Base-by-base conservation (phyloP, 305 asterid genomes). In the Fraxinus paxiana region DNA sequence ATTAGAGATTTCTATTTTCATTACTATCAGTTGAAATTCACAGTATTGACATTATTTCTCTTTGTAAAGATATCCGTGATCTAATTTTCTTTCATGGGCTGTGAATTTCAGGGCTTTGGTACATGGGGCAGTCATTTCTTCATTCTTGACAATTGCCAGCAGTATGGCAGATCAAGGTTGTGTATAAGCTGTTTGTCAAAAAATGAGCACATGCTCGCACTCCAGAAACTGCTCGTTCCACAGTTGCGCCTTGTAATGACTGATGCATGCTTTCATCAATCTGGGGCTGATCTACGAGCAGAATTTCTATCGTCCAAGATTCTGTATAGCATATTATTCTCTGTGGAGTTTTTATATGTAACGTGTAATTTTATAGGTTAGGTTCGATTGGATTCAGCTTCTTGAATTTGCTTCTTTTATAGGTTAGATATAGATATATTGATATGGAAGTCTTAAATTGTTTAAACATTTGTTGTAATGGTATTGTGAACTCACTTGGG, bases 81-180 rank as follows among this genome's bases (percentile, higher is more conserved):
- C 48, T 4, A 80, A 61, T 31, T 35, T 33, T 9, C 56, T 26
- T 75, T 5, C 41, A 12, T 3, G 1, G 22, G 54, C 54, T 75
- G 4, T 9, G 54, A 48, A 51, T 8, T 84, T 84, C 91, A 96
- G 99, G 87, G 88, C 92, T 10, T 85, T 96, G 97, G 95, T 90
- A 80, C 95, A 92, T 82, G 98, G 99, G 73, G 97, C 98, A 9
- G 91, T 87, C 77, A 94, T 96, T 61, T 89, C 97, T 24, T 93
- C 98, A 34, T 96, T 96, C 87, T 87, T 94, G 38, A 90, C 98
- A 13, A 90, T 96, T 34, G 97, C 98, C 22, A 87, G 84, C 76
- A 87, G 97, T 54, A 96, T 96, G 97, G 90, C 92, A 18, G 98
- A 94, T 85, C 99, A 96, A 88, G 99, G 99, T 48, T 96, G 99